Evolutionary conservation across 306 rosid species (phyloP).

Genomic region (Castanopsis chinensis): DNA sequence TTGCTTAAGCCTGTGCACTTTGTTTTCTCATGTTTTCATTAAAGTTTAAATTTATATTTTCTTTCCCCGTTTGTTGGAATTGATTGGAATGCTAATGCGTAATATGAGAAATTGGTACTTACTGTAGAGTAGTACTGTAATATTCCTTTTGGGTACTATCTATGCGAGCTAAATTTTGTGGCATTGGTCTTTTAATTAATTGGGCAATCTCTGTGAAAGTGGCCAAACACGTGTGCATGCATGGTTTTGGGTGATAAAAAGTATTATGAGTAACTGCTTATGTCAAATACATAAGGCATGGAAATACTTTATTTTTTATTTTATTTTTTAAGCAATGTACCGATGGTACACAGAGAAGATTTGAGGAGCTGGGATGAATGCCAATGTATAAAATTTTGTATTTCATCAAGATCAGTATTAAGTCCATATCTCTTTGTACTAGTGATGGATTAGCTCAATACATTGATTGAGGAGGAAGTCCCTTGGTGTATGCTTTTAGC

Average conservation of each 20-base stretch:
- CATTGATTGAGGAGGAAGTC: too few species aligned
- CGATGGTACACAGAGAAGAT: neutral
- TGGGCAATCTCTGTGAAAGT: neutral
- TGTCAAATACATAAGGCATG: neutral
- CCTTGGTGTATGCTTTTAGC: too few species aligned
- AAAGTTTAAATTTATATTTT: neutral
- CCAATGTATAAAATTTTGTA: too few species aligned
- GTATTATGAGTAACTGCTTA: neutral
- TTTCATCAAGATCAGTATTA: too few species aligned
- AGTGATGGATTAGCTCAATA: too few species aligned
- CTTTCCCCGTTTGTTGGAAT: neutral
- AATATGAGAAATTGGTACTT: neutral
- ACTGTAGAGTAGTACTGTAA: neutral
- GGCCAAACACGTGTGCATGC: neutral
- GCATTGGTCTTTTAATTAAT: neutral
- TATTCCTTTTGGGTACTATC: neutral
- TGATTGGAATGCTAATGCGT: neutral
- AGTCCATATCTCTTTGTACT: too few species aligned
- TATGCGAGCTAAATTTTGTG: neutral
- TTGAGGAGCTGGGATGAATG: neutral
- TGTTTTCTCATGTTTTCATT: neutral
- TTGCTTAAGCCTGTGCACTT: constrained; percentile 8
- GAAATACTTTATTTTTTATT: neutral
- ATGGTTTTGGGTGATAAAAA: neutral
- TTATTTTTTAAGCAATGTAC: neutral